These are phyloP conservation scores for Gracilaria caudata DNA, from an alignment of 23 red algal species.

Conservation along the genomic window DNA sequence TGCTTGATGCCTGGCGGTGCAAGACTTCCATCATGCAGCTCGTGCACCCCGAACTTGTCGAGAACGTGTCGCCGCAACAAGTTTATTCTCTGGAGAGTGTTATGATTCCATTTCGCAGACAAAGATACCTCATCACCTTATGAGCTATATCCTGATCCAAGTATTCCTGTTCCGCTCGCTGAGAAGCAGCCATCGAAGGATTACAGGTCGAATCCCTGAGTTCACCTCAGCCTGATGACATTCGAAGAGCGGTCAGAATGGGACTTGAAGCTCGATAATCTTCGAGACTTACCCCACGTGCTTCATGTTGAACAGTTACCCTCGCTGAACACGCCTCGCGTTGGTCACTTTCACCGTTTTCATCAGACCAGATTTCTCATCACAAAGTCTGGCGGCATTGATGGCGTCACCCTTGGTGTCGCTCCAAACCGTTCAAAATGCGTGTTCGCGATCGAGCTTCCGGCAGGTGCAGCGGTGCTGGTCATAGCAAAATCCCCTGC, in stretches of 20 bases:
- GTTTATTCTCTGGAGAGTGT: too few species aligned
- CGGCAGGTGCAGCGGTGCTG: slow-evolving; percentile 18
- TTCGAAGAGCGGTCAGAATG: slow-evolving; percentile 2
- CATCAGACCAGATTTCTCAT: slow-evolving; percentile 37
- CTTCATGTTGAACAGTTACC: slow-evolving; percentile 6
- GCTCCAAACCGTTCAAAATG: slow-evolving; percentile 53
- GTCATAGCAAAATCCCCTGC: slow-evolving; percentile 41
- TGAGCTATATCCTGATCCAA: too few species aligned
- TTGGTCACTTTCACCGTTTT: slow-evolving; percentile 9
- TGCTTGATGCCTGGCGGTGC: too few species aligned
- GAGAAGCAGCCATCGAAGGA: too few species aligned
- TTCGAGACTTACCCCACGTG: slow-evolving; percentile 37
- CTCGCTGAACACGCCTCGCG: neutral
- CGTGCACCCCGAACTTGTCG: neutral
- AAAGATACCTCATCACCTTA: neutral
- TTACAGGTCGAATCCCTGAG: too few species aligned
- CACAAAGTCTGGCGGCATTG: slow-evolving; percentile 35
- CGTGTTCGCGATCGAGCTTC: slow-evolving; percentile 25
- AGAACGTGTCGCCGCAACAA: too few species aligned
- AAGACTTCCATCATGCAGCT: too few species aligned
- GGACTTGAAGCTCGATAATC: slow-evolving; percentile 29
- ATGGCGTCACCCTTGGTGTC: slow-evolving; percentile 51
- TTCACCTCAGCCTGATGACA: neutral
- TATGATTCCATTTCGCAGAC: neutral
- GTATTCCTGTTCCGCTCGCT: too few species aligned